phyloP scores from a whole-genome alignment of 2,329 filamentous ascomycete genomes.

The Fusarium napiforme region DNA sequence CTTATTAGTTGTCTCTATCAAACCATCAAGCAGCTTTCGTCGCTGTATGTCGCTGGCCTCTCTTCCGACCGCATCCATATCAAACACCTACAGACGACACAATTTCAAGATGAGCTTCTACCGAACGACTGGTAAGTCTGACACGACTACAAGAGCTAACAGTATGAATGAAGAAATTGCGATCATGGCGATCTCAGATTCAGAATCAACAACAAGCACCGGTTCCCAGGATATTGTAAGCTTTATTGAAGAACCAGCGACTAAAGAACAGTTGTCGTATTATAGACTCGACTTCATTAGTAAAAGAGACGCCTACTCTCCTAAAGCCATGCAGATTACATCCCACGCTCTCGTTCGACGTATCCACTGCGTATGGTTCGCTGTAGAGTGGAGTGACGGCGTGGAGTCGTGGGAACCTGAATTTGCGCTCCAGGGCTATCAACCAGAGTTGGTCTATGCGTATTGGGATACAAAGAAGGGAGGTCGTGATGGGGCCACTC shows the following conservation, averaged over 20 bases:
- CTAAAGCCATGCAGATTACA: rapidly evolving
- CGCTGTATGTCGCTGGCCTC: background rate
- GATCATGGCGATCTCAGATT: background rate
- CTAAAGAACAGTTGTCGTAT: background rate
- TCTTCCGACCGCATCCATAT: too few species aligned
- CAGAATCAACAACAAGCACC: rapidly evolving
- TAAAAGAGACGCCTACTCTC: rapidly evolving
- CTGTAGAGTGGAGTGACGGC: background rate
- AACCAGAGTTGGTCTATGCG: background rate
- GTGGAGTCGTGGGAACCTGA: background rate
- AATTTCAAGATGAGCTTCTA: background rate
- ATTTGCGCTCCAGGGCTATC: background rate
- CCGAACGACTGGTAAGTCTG: background rate
- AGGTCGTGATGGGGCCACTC: background rate
- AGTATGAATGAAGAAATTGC: background rate
- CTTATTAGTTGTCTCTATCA: rapidly evolving
- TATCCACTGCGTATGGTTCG: background rate
- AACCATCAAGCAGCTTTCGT: rapidly evolving
- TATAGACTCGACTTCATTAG: background rate
- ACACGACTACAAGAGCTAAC: too few species aligned
- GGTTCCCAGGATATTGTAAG: rapidly evolving
- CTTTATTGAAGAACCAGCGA: rapidly evolving
- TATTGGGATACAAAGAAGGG: background rate
- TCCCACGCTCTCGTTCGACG: background rate
- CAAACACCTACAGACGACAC: too few species aligned